Base-by-base conservation (phyloP, 495 filamentous ascomycete species). In the Tuber calosporum region DNA sequence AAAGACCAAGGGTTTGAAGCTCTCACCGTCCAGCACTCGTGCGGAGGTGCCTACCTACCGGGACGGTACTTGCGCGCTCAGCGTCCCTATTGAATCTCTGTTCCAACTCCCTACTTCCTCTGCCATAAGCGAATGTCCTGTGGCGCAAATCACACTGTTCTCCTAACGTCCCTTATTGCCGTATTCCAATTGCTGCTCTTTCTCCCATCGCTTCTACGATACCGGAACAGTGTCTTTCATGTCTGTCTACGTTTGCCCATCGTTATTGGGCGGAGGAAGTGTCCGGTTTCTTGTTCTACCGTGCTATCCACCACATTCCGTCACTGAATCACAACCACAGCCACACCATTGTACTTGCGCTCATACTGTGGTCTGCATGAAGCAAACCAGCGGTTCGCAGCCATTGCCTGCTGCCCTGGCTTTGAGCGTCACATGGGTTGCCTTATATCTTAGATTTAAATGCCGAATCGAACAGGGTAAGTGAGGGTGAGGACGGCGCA, bases 401-500 rank as follows among this genome's bases (percentile, higher is more conserved):
- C n/a, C 22, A 53, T 26, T 26, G 22, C 22, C 48, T 53, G 7
- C 22, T 26, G 13, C 48, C 19, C 43, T 45, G 19, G 5, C 11
- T 53, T 53, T 3, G 22, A 8, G 22, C 8, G 22, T 26, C n/a
- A 53, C 22, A 53, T 53, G 48, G n/a, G 48, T 26, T 53, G 26
- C 48, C 48, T n/a, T 48, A 43, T 19, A 53, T 53, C 48, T 26
- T 53, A 11, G 48, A 53, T 26, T 26, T 26, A 26, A n/a, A 26
- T 26, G 48, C 22, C 48, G 22, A 53, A 26, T 42, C 69, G 69
- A 26, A 72, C 66, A 22, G 74, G 43, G 6, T n/a, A n/a, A n/a
- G n/a, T n/a, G n/a, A n/a, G n/a, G n/a, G n/a, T n/a, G n/a, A n/a
- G n/a, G n/a, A n/a, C n/a, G n/a, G n/a, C n/a, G n/a, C n/a, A n/a